Percentiles rank a stretch among this genome's conserved stretches.
phyloP scores from a whole-genome alignment of 2,329 filamentous ascomycete species.

The Penicillium sp. region DNA sequence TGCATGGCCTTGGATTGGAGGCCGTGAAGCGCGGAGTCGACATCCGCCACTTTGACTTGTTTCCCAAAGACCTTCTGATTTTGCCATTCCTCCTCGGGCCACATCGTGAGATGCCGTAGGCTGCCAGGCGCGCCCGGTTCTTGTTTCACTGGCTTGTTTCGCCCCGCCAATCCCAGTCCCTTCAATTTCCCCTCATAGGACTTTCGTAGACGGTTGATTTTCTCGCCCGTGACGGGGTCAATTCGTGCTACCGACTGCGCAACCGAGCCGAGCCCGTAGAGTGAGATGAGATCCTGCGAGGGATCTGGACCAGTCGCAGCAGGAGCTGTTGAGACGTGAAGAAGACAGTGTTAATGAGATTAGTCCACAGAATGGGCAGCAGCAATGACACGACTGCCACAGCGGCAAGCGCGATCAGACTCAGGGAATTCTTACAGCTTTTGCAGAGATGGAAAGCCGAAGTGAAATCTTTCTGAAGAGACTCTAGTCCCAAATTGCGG shows the following conservation, averaged over 20 bases:
- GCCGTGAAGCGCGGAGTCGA: conserved; percentile 42
- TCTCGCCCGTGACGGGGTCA: conserved; percentile 62
- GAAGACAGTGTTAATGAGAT: conserved; percentile 45
- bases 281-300: conserved; percentile 57
- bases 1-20: conserved; percentile 47
- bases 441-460: conserved; percentile 50
- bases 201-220: conserved; percentile 61
- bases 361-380: conserved; percentile 30
- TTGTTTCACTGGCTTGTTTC: conserved; percentile 49
- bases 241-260: conserved; percentile 58
- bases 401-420: conserved; percentile 40
- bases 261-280: conserved; percentile 57
- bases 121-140: conserved; percentile 41
- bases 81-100: conserved; percentile 52
- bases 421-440: conserved; percentile 49
- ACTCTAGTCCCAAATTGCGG: conserved; percentile 39
- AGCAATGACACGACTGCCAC: conserved; percentile 29
- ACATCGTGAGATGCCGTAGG: conserved; percentile 44
- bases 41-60: conserved; percentile 44
- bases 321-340: conserved; percentile 41
- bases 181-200: conserved; percentile 54
- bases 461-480: conserved; percentile 47
- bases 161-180: conserved; percentile 45
- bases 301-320: conserved; percentile 55
- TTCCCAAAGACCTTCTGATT: conserved; percentile 50